Base-by-base conservation (phyloP, 306 rosid genomes). In the Argentina anserina region DNA sequence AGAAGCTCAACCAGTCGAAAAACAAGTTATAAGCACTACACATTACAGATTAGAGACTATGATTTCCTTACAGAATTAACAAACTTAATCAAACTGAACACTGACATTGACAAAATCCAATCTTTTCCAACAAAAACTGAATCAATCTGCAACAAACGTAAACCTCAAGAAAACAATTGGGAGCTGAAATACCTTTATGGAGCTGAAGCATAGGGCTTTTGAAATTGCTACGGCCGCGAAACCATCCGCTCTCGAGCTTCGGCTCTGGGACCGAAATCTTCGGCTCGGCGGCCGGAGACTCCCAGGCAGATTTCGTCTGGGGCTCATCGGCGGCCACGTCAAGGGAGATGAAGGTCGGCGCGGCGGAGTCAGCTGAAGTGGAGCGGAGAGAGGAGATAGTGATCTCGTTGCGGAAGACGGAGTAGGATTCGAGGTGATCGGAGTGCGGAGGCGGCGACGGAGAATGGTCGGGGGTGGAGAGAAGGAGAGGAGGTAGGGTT, bases 181-280 rank as follows among this genome's bases (percentile, higher is more conserved):
- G 40, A 55, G 13, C 45, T 67, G 50, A 41, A 42, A 69, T 78
- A 94, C 97, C 99, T 87, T 94, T 94, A 79, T 91, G 99, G 21
- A 94, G 89, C 84, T 94, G 96, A 80, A 94, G 89, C 99, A 94
- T 88, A 28, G 97, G 97, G 69, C 97, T 91, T 79, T 50, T 88
- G 76, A 94, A 86, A 77, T 79, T 88, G 28, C 86, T 76, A 37
- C 89, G 85, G 60, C 96, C 96, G 0, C 87, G 88, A 76, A 94
- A 94, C 97, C 99, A 94, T 18, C 86, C 84, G 53, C 81, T 83
- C 84, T 94, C 97, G 15, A 94, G 90, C 81, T 71, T 88, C 55
- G 81, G 84, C 88, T 83, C 93, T 2, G 39, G 75, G 49, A 56
- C 79, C 21, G 92, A 90, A 47, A 85, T 86, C 74, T 59, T 78